Evolutionary conservation across 306 rosid genomes (phyloP).

Genomic region (Gleditsia sinensis): DNA sequence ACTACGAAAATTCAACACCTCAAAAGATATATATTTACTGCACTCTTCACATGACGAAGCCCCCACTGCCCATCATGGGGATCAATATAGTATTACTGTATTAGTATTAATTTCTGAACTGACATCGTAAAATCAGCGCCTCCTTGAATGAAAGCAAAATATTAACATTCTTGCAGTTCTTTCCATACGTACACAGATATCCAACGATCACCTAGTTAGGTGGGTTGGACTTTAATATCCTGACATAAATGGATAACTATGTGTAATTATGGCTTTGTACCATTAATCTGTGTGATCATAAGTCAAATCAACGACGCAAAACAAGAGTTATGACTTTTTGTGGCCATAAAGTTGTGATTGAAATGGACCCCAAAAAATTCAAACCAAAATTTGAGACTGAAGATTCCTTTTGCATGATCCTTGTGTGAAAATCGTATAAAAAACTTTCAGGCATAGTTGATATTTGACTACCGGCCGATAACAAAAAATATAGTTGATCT

Average conservation of each 20-base stretch:
- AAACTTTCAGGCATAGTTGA: background rate
- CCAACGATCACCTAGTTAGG: too few relatives aligned
- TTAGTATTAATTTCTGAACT: background rate
- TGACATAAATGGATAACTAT: too few relatives aligned
- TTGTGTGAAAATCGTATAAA: background rate
- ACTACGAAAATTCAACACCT: constrained; percentile 20
- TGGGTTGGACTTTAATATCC: too few relatives aligned
- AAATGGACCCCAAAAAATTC: background rate
- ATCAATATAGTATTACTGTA: background rate
- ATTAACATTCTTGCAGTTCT: too few relatives aligned
- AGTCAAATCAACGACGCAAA: too few relatives aligned
- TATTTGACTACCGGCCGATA: background rate
- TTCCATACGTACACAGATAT: too few relatives aligned
- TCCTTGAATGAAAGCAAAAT: too few relatives aligned
- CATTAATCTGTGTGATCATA: too few relatives aligned
- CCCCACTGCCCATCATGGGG: background rate
- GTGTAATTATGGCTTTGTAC: too few relatives aligned
- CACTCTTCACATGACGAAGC: constrained; percentile 25
- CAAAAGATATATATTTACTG: constrained; percentile 20
- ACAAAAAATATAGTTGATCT: constrained; percentile 21
- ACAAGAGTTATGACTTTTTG: too few relatives aligned
- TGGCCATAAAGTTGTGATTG: too few relatives aligned
- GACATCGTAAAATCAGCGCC: too few relatives aligned
- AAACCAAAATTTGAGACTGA: background rate
- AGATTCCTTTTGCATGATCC: background rate